phyloP scores from a whole-genome alignment of 306 rosid genomes.

The Arachis stenosperma region DNA sequence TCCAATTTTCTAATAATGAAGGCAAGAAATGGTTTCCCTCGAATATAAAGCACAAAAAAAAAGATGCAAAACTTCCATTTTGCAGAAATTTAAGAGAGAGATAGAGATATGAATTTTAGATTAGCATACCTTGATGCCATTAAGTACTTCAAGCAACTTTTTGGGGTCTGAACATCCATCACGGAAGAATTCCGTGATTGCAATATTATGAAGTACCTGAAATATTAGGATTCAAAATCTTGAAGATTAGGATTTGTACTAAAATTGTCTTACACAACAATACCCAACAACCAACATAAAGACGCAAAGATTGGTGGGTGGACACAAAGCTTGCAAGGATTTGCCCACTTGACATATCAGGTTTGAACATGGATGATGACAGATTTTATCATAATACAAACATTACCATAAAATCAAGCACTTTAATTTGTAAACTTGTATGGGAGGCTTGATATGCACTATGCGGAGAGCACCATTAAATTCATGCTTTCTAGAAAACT shows the following conservation, averaged over 20 bases:
- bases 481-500: slow-evolving; percentile 8
- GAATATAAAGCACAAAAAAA: slow-evolving; percentile 23
- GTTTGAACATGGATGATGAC: slow-evolving; percentile 20
- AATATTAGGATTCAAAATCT: slow-evolving; percentile 35
- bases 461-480: slow-evolving; percentile 8
- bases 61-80: slow-evolving; percentile 21
- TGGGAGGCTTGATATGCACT: slow-evolving; percentile 23
- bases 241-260: slow-evolving; percentile 7
- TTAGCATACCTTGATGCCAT: slow-evolving; percentile 72
- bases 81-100: neutral
- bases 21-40: slow-evolving; percentile 1
- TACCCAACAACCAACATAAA: slow-evolving; percentile 1
- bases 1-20: slow-evolving; percentile 25
- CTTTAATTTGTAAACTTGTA: neutral
- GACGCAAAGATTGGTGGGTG: slow-evolving; percentile 10
- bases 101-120: neutral
- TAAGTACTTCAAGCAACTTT: slow-evolving; percentile 78
- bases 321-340: neutral
- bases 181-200: slow-evolving; percentile 77
- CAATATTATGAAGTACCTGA: slow-evolving; percentile 91
- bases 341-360: slow-evolving; percentile 13
- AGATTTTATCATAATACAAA: slow-evolving; percentile 11
- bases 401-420: slow-evolving; percentile 20
- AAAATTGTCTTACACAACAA: neutral
- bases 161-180: slow-evolving; percentile 90